phyloP scores from a whole-genome alignment of 1,284 basidiomycete species.

The Malassezia yamatoensis region DNA sequence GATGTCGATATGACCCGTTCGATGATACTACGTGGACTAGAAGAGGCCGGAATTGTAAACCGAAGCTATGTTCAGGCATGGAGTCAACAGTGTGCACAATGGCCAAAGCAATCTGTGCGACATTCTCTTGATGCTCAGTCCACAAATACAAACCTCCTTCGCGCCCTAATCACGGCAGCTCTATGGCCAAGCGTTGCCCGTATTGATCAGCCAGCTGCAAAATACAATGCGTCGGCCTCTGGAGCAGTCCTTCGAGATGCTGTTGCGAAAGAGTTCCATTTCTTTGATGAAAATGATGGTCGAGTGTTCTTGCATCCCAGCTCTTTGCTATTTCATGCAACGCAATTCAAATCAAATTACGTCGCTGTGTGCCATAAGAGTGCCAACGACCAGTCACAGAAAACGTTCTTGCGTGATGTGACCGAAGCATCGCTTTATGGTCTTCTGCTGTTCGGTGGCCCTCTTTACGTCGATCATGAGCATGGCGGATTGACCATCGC shows the following conservation, averaged over 20 bases:
- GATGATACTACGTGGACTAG: constrained; percentile 66
- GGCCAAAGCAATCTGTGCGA: constrained; percentile 45
- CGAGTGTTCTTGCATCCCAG: constrained; percentile 74
- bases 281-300: constrained; percentile 39
- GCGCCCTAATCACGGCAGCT: constrained; percentile 37
- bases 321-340: constrained; percentile 68
- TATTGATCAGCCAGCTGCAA: constrained; percentile 31
- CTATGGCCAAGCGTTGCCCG: constrained; percentile 53
- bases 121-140: constrained; percentile 26
- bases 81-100: constrained; percentile 14
- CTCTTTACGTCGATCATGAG: constrained; percentile 60
- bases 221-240: constrained; percentile 33
- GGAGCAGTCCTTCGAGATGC: constrained; percentile 38
- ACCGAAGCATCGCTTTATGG: constrained; percentile 82
- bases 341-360: constrained; percentile 66
- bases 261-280: constrained; percentile 33
- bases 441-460: constrained; percentile 71
- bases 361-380: constrained; percentile 73
- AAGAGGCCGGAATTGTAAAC: constrained; percentile 63
- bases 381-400: constrained; percentile 52
- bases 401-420: constrained; percentile 75
- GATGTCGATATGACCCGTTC: constrained; percentile 69
- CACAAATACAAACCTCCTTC: constrained; percentile 23
- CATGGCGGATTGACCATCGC: constrained; percentile 59
- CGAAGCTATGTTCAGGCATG: constrained; percentile 24